phyloP scores from a whole-genome alignment of 306 rosid genomes.

The Biancaea sappan region DNA sequence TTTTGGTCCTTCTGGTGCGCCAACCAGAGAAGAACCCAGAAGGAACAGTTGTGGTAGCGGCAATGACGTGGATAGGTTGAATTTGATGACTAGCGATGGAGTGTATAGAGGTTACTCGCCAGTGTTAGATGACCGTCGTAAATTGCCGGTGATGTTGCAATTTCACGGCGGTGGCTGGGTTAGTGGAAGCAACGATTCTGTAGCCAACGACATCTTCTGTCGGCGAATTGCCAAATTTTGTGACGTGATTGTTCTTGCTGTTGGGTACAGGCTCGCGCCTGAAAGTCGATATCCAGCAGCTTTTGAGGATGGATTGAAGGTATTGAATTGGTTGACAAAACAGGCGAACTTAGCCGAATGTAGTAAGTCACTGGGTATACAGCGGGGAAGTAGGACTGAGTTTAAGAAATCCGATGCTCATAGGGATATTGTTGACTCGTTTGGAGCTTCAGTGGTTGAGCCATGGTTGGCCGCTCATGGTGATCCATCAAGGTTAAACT shows the following conservation, averaged over 20 bases:
- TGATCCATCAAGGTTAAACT: slow-evolving; percentile 78
- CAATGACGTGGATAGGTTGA: slow-evolving; percentile 63
- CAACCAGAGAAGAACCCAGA: slow-evolving; percentile 41
- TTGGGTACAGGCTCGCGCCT: slow-evolving; percentile 88
- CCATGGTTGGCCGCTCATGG: slow-evolving; percentile 97
- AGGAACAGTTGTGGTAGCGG: slow-evolving; percentile 45
- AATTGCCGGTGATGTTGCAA: slow-evolving; percentile 79
- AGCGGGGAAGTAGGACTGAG: slow-evolving; percentile 45
- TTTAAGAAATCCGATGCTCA: slow-evolving; percentile 63
- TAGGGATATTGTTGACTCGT: slow-evolving; percentile 73
- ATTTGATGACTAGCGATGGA: slow-evolving; percentile 52
- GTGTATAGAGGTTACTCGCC: slow-evolving; percentile 81
- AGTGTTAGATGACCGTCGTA: slow-evolving; percentile 49
- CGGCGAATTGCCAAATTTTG: slow-evolving; percentile 78
- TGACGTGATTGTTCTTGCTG: slow-evolving; percentile 78
- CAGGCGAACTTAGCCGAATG: slow-evolving; percentile 95
- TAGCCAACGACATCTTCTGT: slow-evolving; percentile 77
- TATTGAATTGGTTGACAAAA: slow-evolving; percentile 89
- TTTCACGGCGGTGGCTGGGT: slow-evolving; percentile 99
- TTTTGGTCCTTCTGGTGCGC: slow-evolving; percentile 49
- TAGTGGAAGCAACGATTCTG: slow-evolving; percentile 87
- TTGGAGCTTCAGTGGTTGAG: slow-evolving; percentile 91
- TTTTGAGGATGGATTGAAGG: slow-evolving; percentile 86
- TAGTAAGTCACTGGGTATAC: slow-evolving; percentile 67
- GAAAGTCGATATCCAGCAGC: slow-evolving; percentile 93